Evolutionary conservation across 176 grass and related monocot genomes (phyloP), one percentile per base, ranked within the genome.

Genomic region (Saccharum spontaneum): DNA sequence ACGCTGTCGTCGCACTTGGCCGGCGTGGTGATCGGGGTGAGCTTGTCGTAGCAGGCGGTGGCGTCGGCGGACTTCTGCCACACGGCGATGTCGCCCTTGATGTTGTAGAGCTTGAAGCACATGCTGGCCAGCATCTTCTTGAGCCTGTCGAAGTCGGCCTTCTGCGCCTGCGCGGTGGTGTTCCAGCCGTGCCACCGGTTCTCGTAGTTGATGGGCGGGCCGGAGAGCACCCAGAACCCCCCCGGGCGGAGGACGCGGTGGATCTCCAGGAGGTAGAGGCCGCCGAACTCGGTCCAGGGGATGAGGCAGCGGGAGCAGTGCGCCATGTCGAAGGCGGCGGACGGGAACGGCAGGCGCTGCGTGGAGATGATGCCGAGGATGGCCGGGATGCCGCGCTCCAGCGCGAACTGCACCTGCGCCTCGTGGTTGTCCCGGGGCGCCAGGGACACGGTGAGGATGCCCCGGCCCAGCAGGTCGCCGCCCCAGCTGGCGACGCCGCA

Each of bases 351-450:
- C 26, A 98, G 87, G 50, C 95, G 92, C 82, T 98, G 95, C 48
- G 96, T 94, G 78, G 93, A 95, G 39, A 98, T 95, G 86, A 98
- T 95, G 59, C 93, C 95, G 38, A 95, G 86, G 85, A 98, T 89
- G 78, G 93, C 91, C 37, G 96, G 96, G 89, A 98, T 95, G n/a
- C 96, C 96, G 48, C 96, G 89, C 84, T 98, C 96, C 2, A 98
- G 96, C 66, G 96, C 96, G 90, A 98, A 98, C 89, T 98, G 96
- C 52, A 98, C 93, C 90, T 98, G 96, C 10, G 96, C 96, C 93
- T 98, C 96, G 78, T 98, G 96, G 82, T 98, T 95, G 81, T 98
- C 96, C 78, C 93, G 59, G 7, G 96, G 96, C 30, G 96, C 96
- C 10, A 98, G 89, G 28, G 96, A 98, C 1, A 98, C 80, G 33